Evolutionary conservation across 495 filamentous ascomycete species (phyloP), one percentile per base, ranked within the genome.

Genomic region (Oidiodendron maius): DNA sequence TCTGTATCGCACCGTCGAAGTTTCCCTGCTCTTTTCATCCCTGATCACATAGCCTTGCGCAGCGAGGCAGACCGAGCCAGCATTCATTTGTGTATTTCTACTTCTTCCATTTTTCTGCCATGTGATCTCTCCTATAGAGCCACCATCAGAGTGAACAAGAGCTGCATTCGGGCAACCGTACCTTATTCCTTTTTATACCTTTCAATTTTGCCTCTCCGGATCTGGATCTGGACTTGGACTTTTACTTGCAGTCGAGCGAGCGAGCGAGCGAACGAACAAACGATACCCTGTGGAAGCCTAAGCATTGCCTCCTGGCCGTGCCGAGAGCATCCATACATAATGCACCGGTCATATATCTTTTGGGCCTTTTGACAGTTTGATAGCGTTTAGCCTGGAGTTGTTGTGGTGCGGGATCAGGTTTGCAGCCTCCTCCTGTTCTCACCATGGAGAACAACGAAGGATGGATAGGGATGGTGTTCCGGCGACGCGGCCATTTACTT

Each of bases 41-140:
- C 36, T 30, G 48, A 44, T 10, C 39, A 25, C 4, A 32, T 44
- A 2, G 22, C 20, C 22, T 44, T 8, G 25, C 11, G 16, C 41
- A 44, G 4, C 23, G 22, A 44, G 12, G 8, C n/a, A n/a, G 26
- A 30, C 5, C 26, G 12, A 5, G 5, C 26, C 26, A 30, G 12
- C 26, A 36, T 48, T 40, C 37, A 46, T 48, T 39, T 36, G 20
- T 44, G 40, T 44, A 15, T 25, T 44, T 44, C 11, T 25, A n/a
- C 40, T 17, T 44, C 17, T 30, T 44, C 40, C 9, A 44, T 25
- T 22, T 23, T 8, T 44, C n/a, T n/a, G n/a, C n/a, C 6, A 30
- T 44, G 17, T 30, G 12, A 17, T 17, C 20, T 15, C 20, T 9
- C 5, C 37, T 11, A 40, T 40, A 12, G 2, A 35, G 13, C 13